A percentile compares a stretch with the other conserved stretches of the same genome.
phyloP scores from a whole-genome alignment of 2,329 filamentous ascomycete genomes.

The Chalaropsis thielavioides region DNA sequence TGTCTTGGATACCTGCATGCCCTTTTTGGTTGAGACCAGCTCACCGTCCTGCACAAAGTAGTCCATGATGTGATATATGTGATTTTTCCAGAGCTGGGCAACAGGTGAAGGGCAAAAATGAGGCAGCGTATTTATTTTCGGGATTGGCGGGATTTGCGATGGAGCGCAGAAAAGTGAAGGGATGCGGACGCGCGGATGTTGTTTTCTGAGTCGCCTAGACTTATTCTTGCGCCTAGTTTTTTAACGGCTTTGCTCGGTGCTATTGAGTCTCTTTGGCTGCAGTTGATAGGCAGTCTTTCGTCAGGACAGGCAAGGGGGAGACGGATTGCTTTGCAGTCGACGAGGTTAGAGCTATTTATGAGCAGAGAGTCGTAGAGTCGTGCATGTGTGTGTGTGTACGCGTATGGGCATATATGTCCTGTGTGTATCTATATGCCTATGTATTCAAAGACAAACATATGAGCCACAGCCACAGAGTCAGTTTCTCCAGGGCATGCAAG shows the following conservation, averaged over 20 bases:
- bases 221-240: background rate
- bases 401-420: background rate
- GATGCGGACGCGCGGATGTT: background rate
- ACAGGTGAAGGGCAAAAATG: background rate
- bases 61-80: conserved; percentile 26
- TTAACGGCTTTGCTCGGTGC: too few species aligned
- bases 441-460: background rate
- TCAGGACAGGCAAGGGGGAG: background rate
- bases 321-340: background rate
- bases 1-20: conserved; percentile 29
- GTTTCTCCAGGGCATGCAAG: background rate
- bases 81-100: background rate
- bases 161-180: background rate
- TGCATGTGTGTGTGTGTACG: too few species aligned
- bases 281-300: background rate
- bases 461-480: background rate
- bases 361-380: background rate
- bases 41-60: conserved; percentile 27
- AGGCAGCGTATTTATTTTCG: background rate
- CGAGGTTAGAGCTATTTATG: background rate
- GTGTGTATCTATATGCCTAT: background rate
- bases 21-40: conserved; percentile 27
- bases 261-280: too few species aligned
- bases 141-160: background rate
- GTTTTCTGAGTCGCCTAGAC: background rate